Percentiles rank a stretch among this genome's conserved stretches.
These are phyloP conservation scores for Cladosporium austrohemisphaericum DNA, from an alignment of 2,329 filamentous ascomycete species.

Conservation along the genomic window DNA sequence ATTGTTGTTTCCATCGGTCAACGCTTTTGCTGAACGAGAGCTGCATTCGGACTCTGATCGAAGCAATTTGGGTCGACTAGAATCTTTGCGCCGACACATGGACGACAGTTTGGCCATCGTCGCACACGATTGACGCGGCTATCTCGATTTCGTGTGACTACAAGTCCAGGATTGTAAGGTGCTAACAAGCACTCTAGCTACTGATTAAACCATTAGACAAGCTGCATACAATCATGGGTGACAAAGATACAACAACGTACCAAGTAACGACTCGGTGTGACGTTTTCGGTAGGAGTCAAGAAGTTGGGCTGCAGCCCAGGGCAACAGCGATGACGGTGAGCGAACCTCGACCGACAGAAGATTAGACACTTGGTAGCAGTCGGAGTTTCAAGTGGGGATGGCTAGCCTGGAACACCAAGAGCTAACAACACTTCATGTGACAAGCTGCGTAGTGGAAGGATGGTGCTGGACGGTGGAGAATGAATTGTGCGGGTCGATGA, in stretches of 20 bases:
- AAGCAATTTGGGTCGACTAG: neutral
- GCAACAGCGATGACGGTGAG: neutral
- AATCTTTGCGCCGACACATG: neutral
- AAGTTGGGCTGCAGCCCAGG: neutral
- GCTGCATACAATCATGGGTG: no score
- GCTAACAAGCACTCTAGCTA: neutral
- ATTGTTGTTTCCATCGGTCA: neutral
- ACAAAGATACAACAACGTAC: no score
- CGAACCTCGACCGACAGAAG: neutral
- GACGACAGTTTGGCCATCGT: constrained; percentile 1
- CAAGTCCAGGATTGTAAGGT: neutral
- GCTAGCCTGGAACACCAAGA: neutral
- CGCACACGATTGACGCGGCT: neutral
- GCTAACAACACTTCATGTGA: neutral
- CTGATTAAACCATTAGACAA: no score
- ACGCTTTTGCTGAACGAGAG: neutral
- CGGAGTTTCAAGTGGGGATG: neutral
- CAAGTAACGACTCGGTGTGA: no score
- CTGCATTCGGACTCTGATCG: neutral
- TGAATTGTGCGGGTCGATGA: neutral
- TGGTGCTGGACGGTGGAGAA: neutral
- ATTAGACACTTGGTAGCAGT: neutral
- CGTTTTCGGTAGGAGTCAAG: no score
- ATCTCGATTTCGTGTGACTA: no score
- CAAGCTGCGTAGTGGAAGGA: neutral